These are phyloP conservation scores for Thermomucor indicae-seudaticae DNA, from an alignment of 371 early-diverging fungal genomes.

Conservation along the genomic window DNA sequence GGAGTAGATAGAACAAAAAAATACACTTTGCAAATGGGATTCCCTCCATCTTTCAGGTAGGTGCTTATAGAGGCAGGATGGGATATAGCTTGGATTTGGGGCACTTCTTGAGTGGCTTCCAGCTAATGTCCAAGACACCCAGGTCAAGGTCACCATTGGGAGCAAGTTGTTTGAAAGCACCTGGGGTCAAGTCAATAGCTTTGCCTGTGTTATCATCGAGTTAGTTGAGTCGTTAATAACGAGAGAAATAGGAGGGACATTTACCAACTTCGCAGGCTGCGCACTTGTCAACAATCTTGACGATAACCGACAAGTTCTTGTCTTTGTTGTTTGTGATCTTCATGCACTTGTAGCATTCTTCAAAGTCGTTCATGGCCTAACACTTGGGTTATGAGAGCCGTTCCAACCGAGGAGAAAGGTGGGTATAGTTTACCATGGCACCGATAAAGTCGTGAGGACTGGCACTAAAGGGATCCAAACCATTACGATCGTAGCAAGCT, in stretches of 20 bases:
- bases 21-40: too few species aligned
- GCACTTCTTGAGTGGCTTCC: slow-evolving; percentile 31
- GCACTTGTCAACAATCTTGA: slow-evolving; percentile 46
- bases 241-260: not conserved
- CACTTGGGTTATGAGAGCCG: not conserved
- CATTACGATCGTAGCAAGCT: slow-evolving; percentile 47
- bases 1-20: too few species aligned
- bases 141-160: slow-evolving; percentile 25
- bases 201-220: slow-evolving; percentile 6
- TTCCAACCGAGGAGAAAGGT: not conserved
- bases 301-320: slow-evolving; percentile 28
- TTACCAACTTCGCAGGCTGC: slow-evolving; percentile 40
- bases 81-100: slow-evolving; percentile 20
- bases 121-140: slow-evolving; percentile 45
- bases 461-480: slow-evolving; percentile 36
- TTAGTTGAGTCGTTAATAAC: not conserved
- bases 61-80: too few species aligned
- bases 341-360: slow-evolving; percentile 49
- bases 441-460: slow-evolving; percentile 37
- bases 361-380: slow-evolving; percentile 45
- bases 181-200: slow-evolving; percentile 44
- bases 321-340: slow-evolving; percentile 40
- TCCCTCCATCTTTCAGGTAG: too few species aligned
- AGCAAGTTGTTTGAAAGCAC: slow-evolving; percentile 37
- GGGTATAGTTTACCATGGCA: slow-evolving; percentile 35